Evolutionary conservation across 345 rosid species (phyloP).

Genomic region (Murraya koenigii): DNA sequence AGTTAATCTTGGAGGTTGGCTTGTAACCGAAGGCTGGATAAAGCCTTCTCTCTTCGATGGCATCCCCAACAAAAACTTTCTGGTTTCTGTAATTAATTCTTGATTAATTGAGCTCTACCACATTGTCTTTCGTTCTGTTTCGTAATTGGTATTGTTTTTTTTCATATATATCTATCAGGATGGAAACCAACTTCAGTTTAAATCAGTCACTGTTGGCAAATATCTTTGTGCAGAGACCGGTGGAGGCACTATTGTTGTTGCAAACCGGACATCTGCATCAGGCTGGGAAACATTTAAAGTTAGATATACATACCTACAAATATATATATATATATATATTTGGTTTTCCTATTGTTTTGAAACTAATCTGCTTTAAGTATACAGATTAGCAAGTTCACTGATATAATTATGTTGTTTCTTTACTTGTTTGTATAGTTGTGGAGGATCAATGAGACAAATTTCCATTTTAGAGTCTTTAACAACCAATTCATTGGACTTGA

Average conservation of each 20-base stretch:
- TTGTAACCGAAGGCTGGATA: conserved; percentile 70
- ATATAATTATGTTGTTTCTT: neutral
- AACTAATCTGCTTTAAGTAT: neutral
- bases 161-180: conserved; percentile 27
- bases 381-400: neutral
- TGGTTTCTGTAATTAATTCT: conserved; percentile 30
- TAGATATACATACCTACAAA: neutral
- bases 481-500: conserved; percentile 47
- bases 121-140: neutral
- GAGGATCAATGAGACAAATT: conserved; percentile 47
- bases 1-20: conserved; percentile 74
- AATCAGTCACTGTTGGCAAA: conserved; percentile 50
- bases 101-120: too few species aligned
- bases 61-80: conserved; percentile 57
- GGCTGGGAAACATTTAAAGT: conserved; percentile 68
- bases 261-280: conserved; percentile 46
- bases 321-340: too few species aligned
- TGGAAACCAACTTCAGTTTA: conserved; percentile 53
- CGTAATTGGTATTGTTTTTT: neutral
- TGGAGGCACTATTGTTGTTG: conserved; percentile 54
- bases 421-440: conserved; percentile 32
- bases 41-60: conserved; percentile 64
- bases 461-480: conserved; percentile 49
- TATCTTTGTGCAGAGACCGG: conserved; percentile 53
- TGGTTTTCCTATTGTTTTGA: neutral